These are phyloP conservation scores for Eucalyptus viminalis DNA, from an alignment of 345 rosid species.

Conservation along the genomic window DNA sequence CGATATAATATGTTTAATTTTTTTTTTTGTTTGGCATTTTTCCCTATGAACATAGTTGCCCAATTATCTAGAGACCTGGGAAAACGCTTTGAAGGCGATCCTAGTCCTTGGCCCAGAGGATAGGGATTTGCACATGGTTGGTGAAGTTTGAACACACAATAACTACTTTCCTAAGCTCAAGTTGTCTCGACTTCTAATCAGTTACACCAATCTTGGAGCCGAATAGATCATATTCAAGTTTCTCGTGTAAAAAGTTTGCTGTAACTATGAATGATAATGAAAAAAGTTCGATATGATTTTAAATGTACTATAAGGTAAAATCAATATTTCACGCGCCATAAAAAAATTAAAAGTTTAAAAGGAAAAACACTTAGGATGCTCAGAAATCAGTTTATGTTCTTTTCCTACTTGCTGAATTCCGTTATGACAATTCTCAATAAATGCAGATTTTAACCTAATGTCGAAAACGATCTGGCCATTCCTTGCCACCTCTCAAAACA, in stretches of 20 bases:
- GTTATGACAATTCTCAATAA: background rate
- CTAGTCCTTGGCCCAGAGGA: fast-evolving
- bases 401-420: background rate
- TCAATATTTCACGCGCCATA: background rate
- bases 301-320: too few relatives aligned
- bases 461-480: background rate
- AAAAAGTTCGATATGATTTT: background rate
- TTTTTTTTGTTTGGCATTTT: too few relatives aligned
- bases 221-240: background rate
- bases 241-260: fast-evolving
- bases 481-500: background rate
- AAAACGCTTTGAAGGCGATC: background rate
- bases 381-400: background rate
- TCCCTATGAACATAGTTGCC: fast-evolving
- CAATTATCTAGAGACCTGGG: fast-evolving
- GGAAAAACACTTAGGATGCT: background rate
- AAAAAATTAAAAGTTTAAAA: too few relatives aligned
- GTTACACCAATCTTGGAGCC: background rate
- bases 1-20: fast-evolving
- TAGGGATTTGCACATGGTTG: background rate
- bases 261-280: background rate
- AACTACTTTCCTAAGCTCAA: background rate
- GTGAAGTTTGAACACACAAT: fast-evolving
- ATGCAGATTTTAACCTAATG: background rate
- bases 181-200: background rate